A percentile compares a stretch with the other conserved stretches of the same genome.
phyloP scores from a whole-genome alignment of 257 asterid genomes.

The Agastache rugosa region DNA sequence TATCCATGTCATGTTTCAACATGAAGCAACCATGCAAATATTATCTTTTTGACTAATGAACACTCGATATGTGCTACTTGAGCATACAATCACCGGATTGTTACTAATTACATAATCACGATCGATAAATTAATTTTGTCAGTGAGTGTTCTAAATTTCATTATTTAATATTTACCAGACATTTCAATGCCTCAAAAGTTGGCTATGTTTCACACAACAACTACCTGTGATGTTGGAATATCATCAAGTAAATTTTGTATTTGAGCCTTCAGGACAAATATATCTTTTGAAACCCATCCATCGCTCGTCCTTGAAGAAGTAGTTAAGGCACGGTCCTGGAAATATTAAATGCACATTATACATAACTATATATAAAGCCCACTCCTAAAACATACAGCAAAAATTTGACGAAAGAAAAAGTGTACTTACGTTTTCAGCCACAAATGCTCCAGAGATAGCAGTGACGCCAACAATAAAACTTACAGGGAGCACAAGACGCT shows the following conservation, averaged over 20 bases:
- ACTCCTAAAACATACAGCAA: background rate
- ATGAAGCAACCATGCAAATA: slow-evolving; percentile 10
- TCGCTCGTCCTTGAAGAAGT: slow-evolving; percentile 80
- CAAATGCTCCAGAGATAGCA: slow-evolving; percentile 84
- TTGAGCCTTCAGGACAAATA: slow-evolving; percentile 58
- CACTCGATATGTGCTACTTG: background rate
- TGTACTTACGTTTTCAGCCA: slow-evolving; percentile 69
- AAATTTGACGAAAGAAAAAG: slow-evolving; percentile 25
- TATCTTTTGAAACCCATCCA: slow-evolving; percentile 67
- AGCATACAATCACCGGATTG: background rate
- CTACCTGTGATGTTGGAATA: slow-evolving; percentile 74
- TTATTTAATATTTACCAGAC: background rate
- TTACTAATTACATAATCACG: background rate
- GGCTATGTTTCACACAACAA: slow-evolving; percentile 8
- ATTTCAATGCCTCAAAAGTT: slow-evolving; percentile 11
- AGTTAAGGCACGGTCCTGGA: slow-evolving; percentile 72
- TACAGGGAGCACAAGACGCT: slow-evolving; percentile 70
- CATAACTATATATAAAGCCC: slow-evolving; percentile 17
- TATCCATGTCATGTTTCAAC: background rate
- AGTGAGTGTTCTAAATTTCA: background rate
- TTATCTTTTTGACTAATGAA: background rate
- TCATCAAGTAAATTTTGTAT: slow-evolving; percentile 74
- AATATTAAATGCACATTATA: slow-evolving; percentile 32
- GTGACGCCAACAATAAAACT: slow-evolving; percentile 76
- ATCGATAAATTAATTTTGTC: background rate